Conservation (phyloP, 108 stramenopile species). For the Schizochytrium sp. region DNA sequence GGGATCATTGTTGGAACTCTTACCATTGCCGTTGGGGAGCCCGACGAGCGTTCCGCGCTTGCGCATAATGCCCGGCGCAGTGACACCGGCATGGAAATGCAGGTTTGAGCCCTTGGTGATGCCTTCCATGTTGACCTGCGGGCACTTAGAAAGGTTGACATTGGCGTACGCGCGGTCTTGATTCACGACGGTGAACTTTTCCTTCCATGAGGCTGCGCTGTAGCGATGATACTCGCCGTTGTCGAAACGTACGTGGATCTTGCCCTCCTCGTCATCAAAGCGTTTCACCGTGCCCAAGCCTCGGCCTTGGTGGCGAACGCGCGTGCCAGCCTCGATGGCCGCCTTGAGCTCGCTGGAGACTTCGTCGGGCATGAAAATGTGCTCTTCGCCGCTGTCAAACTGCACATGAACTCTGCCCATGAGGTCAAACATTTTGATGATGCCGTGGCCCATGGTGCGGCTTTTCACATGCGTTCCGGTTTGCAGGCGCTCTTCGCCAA, state of each 20-base stretch:
- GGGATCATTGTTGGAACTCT: not conserved
- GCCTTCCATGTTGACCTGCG: not conserved
- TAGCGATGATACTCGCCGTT: not conserved
- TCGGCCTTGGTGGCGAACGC: not conserved
- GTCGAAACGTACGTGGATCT: not conserved
- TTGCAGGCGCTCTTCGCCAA: not conserved
- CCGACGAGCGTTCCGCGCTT: not conserved
- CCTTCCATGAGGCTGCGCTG: not conserved
- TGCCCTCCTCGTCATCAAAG: not conserved
- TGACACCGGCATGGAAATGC: not conserved
- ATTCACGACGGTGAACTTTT: not conserved
- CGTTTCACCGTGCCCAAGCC: not conserved
- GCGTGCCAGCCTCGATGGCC: not conserved
- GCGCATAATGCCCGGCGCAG: not conserved
- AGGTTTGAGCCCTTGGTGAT: not conserved
- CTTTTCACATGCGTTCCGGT: not conserved
- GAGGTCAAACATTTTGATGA: not conserved
- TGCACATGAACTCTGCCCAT: not conserved
- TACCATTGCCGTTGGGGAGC: not conserved
- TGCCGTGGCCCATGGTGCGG: not conserved
- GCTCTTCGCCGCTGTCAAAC: not conserved
- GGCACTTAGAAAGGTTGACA: slow-evolving; percentile 11
- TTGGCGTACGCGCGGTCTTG: not conserved
- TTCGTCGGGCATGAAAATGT: not conserved
- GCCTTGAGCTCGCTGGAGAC: not conserved